phyloP scores from a whole-genome alignment of 331 rosid genomes.

The Phaseolus coccineus region DNA sequence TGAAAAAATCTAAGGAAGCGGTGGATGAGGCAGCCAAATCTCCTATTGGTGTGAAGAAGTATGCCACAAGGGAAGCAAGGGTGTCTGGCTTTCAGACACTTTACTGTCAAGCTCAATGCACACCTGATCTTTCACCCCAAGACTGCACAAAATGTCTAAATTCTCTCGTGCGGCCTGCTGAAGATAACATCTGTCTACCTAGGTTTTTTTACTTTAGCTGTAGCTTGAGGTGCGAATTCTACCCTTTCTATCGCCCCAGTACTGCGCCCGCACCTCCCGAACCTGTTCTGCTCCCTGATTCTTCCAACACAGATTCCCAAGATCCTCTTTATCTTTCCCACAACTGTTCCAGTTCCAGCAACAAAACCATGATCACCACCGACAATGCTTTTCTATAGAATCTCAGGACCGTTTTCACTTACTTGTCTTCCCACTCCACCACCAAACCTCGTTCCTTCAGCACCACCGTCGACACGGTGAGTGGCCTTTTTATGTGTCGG shows the following conservation, averaged over 20 bases:
- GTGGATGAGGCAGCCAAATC: background rate
- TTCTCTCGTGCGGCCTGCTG: too few species aligned
- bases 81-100: conserved; percentile 9
- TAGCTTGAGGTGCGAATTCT: too few species aligned
- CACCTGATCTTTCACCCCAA: conserved; percentile 44
- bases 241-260: conserved; percentile 43
- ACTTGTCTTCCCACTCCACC: conserved; percentile 30
- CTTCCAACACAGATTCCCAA: background rate
- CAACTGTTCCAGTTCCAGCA: background rate
- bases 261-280: background rate
- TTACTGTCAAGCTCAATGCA: conserved; percentile 55
- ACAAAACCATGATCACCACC: background rate
- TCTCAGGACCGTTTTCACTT: conserved; percentile 41
- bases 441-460: background rate
- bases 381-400: background rate
- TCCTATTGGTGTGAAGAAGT: conserved; percentile 33
- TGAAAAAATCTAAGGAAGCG: background rate
- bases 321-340: conserved; percentile 19
- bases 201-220: too few species aligned
- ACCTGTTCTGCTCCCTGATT: too few species aligned
- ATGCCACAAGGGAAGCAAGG: conserved; percentile 28
- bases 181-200: too few species aligned
- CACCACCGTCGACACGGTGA: background rate
- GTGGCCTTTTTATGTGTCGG: conserved; percentile 64
- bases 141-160: conserved; percentile 45